phyloP scores from a whole-genome alignment of 2,329 filamentous ascomycete species.

The Trichoderma arundinaceum region DNA sequence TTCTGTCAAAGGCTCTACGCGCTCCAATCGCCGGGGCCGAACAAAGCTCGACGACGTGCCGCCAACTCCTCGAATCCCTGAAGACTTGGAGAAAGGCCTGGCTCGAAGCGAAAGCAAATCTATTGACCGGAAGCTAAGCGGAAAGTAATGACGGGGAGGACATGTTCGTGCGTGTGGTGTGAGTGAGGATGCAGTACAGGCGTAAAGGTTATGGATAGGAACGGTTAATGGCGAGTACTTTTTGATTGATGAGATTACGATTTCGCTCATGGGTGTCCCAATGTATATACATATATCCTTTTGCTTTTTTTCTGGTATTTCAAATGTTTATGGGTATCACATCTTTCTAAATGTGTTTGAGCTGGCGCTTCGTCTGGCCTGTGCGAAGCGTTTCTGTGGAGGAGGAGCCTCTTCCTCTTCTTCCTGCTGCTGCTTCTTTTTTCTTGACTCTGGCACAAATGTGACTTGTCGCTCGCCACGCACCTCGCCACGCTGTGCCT shows the following conservation, averaged over 20 bases:
- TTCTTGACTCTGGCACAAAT: constrained; percentile 69
- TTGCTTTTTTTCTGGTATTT: constrained; percentile 33
- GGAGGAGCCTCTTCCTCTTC: constrained; percentile 42
- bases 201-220: not conserved
- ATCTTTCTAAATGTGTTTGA: constrained; percentile 75
- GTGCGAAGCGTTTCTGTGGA: constrained; percentile 44
- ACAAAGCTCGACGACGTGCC: constrained; percentile 62
- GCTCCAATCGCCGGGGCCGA: constrained; percentile 45
- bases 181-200: not conserved
- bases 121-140: constrained; percentile 37
- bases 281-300: constrained; percentile 29
- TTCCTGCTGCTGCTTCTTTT: constrained; percentile 49
- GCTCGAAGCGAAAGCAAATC: constrained; percentile 47
- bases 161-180: not conserved
- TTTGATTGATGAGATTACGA: constrained; percentile 28
- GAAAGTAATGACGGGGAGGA: not conserved
- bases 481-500: constrained; percentile 54
- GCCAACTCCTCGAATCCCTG: constrained; percentile 61
- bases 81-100: constrained; percentile 65
- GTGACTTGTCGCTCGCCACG: constrained; percentile 71
- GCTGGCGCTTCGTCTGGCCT: constrained; percentile 71
- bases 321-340: constrained; percentile 44
- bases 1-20: constrained; percentile 56
- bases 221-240: constrained; percentile 19
- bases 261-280: constrained; percentile 31